Evolutionary conservation across 805 yeast species (phyloP).

Genomic region (Nakazawaea molendinolei): DNA sequence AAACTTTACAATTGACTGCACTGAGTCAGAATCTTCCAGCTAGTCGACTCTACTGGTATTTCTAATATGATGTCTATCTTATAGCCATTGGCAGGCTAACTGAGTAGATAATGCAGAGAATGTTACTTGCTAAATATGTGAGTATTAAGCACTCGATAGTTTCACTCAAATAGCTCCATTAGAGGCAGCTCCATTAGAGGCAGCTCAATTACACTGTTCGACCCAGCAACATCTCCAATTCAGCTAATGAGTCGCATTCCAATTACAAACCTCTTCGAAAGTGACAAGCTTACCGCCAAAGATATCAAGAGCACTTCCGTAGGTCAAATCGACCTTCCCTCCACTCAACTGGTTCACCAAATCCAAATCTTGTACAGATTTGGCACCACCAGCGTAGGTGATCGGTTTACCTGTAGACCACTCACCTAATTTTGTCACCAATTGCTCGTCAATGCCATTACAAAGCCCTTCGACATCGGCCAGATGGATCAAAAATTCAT

Average conservation of each 20-base stretch:
- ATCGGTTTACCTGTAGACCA: slow-evolving; percentile 73
- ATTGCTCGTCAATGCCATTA: slow-evolving; percentile 78
- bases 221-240: no score
- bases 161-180: no score
- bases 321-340: slow-evolving; percentile 88
- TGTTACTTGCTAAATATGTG: no score
- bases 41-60: no score
- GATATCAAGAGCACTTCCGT: slow-evolving; percentile 87
- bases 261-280: slow-evolving; percentile 65
- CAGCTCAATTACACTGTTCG: slow-evolving; percentile 6
- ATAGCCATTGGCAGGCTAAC: no score
- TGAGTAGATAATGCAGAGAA: no score
- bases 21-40: no score
- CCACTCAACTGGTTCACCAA: slow-evolving; percentile 60
- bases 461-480: slow-evolving; percentile 98
- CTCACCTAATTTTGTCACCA: slow-evolving; percentile 65
- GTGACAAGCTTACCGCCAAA: slow-evolving; percentile 85
- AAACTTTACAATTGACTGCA: no score
- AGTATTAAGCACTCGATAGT: no score
- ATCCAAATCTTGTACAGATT: slow-evolving; percentile 57
- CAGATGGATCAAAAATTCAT: slow-evolving; percentile 90
- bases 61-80: no score
- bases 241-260: slow-evolving; percentile 52
- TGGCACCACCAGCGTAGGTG: slow-evolving; percentile 98
- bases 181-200: no score